Percentiles rank a stretch among this genome's conserved stretches.
Conservation (phyloP, 768 basidiomycete species). For the Piloderma croceum region DNA sequence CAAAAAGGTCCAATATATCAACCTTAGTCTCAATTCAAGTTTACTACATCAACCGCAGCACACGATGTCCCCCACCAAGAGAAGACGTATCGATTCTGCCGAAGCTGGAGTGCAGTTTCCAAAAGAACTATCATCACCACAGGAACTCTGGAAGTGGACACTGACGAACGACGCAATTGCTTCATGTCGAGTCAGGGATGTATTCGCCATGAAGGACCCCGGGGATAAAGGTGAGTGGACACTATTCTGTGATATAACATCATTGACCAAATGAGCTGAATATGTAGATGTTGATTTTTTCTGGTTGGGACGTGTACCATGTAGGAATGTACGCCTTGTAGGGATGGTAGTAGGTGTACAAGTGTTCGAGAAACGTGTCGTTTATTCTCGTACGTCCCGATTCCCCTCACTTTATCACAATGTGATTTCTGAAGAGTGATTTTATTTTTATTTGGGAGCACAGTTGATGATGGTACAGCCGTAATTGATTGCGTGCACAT, state of each 20-base stretch:
- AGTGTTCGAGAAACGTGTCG: slow-evolving; percentile 50
- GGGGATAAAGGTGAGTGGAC: slow-evolving; percentile 23
- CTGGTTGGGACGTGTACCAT: slow-evolving; percentile 69
- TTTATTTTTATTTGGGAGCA: too few relatives aligned
- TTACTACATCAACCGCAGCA: too few relatives aligned
- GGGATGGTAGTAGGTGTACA: slow-evolving; percentile 63
- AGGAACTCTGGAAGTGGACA: slow-evolving; percentile 38
- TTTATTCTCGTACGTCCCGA: slow-evolving; percentile 50
- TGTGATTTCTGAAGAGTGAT: neutral
- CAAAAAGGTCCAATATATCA: too few relatives aligned
- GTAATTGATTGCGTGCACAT: slow-evolving; percentile 63
- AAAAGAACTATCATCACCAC: too few relatives aligned
- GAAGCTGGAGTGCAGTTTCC: too few relatives aligned
- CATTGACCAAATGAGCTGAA: slow-evolving; percentile 3
- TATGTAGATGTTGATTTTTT: slow-evolving; percentile 52
- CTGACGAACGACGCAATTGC: slow-evolving; percentile 50
- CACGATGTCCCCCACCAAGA: too few relatives aligned
- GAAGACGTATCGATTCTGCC: too few relatives aligned
- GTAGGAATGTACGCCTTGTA: slow-evolving; percentile 54
- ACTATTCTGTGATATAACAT: slow-evolving; percentile 1
- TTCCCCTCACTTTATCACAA: neutral
- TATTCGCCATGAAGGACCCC: slow-evolving; percentile 39
- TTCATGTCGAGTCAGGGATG: slow-evolving; percentile 50
- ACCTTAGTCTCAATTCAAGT: too few relatives aligned
- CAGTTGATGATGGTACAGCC: slow-evolving; percentile 78